Evolutionary conservation across 2,329 filamentous ascomycete genomes (phyloP).

Genomic region (Elsinoe arachidis): DNA sequence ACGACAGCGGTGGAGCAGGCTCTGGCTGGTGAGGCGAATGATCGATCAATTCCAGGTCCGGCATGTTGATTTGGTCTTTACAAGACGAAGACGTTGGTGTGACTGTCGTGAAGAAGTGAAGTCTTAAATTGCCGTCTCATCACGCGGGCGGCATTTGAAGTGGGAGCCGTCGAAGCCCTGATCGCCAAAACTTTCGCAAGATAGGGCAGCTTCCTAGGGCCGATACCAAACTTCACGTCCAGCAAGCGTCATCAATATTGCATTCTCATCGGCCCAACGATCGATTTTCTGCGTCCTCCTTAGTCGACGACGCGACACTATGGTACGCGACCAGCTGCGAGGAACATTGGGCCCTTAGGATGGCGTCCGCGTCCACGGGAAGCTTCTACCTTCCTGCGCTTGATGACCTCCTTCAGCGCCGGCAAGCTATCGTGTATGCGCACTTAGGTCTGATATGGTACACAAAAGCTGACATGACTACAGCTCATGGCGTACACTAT

Average conservation of each 20-base stretch:
- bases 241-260: not conserved
- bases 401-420: conserved; percentile 74
- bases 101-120: not conserved
- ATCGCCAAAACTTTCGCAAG: not conserved
- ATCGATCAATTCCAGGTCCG: conserved; percentile 52
- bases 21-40: conserved; percentile 81
- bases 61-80: conserved; percentile 28
- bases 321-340: not conserved
- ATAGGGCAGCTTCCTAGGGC: not conserved
- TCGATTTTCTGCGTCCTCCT: not conserved
- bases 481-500: conserved; percentile 54
- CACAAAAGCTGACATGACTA: conserved; percentile 27
- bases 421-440: conserved; percentile 69
- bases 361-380: conserved; percentile 3
- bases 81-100: not conserved
- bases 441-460: conserved; percentile 10
- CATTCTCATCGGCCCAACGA: not conserved
- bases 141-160: not conserved
- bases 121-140: too few species aligned
- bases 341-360: conserved; percentile 11
- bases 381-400: conserved; percentile 67
- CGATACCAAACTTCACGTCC: not conserved
- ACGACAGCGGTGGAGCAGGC: conserved; percentile 61
- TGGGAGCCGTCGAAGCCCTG: not conserved
- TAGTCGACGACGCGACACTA: not conserved